Conservation (phyloP, 1,284 basidiomycete genomes). For the Trichosporon coremiiforme region DNA sequence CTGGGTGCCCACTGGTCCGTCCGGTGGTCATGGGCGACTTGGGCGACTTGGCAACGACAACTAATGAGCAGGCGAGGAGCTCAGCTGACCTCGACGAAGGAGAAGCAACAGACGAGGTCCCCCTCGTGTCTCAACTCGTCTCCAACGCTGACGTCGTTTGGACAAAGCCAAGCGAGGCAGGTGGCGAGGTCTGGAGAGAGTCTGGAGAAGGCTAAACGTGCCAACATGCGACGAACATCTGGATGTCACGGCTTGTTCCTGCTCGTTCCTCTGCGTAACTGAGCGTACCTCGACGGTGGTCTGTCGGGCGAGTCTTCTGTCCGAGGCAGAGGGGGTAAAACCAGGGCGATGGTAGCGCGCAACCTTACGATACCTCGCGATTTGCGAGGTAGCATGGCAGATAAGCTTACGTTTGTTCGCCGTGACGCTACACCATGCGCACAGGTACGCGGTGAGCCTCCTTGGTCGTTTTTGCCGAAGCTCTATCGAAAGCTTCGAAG, state of each 20-base stretch:
- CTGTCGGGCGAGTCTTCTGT: not conserved
- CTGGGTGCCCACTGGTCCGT: not conserved
- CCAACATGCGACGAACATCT: constrained; percentile 5
- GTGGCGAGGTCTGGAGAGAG: too few species aligned
- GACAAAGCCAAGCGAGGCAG: too few species aligned
- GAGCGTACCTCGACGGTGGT: not conserved
- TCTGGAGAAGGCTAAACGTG: not conserved
- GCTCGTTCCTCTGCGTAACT: not conserved
- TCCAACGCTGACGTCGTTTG: not conserved
- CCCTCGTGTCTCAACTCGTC: not conserved
- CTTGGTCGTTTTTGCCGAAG: too few species aligned
- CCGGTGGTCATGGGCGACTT: not conserved
- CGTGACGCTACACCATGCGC: not conserved
- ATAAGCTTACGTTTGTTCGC: not conserved
- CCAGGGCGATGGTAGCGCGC: not conserved
- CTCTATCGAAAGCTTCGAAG: not conserved
- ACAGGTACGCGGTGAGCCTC: not conserved
- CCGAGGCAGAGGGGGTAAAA: too few species aligned
- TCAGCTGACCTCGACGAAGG: too few species aligned
- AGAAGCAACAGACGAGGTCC: not conserved
- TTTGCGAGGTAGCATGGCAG: not conserved
- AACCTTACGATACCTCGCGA: not conserved
- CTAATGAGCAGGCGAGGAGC: not conserved
- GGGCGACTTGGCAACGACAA: not conserved
- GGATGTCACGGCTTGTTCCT: not conserved